These are phyloP conservation scores for Aegilops longissima DNA, from an alignment of 176 grass and related monocot genomes.

Conservation along the genomic window DNA sequence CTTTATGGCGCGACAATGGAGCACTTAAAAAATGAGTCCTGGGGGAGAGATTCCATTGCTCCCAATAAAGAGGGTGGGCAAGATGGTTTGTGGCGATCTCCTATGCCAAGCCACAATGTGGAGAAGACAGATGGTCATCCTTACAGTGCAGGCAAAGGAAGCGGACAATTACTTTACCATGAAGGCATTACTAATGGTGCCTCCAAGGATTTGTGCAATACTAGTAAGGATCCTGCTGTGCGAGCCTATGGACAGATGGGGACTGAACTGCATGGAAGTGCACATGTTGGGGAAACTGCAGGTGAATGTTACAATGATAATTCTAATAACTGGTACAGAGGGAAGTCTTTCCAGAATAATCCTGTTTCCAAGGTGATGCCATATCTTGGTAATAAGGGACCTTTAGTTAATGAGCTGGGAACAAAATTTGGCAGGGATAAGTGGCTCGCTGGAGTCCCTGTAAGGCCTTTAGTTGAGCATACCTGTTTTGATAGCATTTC, in stretches of 20 bases:
- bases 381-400: conserved; percentile 53
- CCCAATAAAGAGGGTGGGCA: conserved; percentile 44
- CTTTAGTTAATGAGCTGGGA: conserved; percentile 39
- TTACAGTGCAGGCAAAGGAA: conserved; percentile 64
- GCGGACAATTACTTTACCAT: conserved; percentile 27
- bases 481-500: conserved; percentile 59
- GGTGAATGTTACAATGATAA: conserved; percentile 25
- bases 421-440: conserved; percentile 67
- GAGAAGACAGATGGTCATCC: conserved; percentile 51
- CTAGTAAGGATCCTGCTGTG: conserved; percentile 27
- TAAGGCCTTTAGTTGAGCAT: conserved; percentile 64
- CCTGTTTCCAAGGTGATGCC: conserved; percentile 48
- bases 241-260: conserved; percentile 40
- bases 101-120: conserved; percentile 34
- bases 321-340: conserved; percentile 70
- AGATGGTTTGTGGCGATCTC: conserved; percentile 55
- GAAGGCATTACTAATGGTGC: conserved; percentile 39
- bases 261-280: conserved; percentile 49
- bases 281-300: conserved; percentile 21
- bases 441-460: conserved; percentile 24
- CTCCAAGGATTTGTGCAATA: conserved; percentile 61
- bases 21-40: conserved; percentile 56
- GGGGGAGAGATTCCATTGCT: conserved; percentile 44
- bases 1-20: conserved; percentile 45
- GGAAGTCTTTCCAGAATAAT: conserved; percentile 64